phyloP scores from a whole-genome alignment of 371 early-diverging fungal genomes.

The Saksenaea oblongispora region DNA sequence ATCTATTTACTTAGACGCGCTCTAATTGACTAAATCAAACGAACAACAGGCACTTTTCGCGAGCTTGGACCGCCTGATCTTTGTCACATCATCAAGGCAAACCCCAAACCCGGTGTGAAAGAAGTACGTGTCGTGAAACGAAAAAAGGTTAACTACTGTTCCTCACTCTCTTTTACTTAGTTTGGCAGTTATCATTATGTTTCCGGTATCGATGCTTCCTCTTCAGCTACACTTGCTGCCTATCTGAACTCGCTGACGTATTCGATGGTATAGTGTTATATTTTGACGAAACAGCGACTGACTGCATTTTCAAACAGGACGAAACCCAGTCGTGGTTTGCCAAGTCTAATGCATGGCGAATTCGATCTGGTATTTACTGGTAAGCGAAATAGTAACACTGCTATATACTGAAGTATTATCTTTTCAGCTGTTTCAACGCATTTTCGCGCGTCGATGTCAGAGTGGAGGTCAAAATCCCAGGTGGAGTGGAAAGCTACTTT shows the following conservation, averaged over 20 bases:
- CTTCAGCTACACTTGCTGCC: conserved; percentile 92
- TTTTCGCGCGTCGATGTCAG: conserved; percentile 95
- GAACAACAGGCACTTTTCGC: conserved; percentile 72
- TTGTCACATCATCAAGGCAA: conserved; percentile 89
- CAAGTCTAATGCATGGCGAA: conserved; percentile 68
- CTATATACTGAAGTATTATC: background rate
- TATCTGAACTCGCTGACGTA: conserved; percentile 95
- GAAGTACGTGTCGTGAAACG: conserved; percentile 58
- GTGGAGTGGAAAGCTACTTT: conserved; percentile 92
- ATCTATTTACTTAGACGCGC: conserved; percentile 1
- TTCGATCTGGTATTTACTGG: conserved; percentile 75
- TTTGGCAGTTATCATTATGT: conserved; percentile 84
- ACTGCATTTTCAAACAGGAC: conserved; percentile 43
- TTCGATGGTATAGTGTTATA: conserved; percentile 67
- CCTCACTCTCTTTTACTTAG: conserved; percentile 14
- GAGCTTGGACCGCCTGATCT: conserved; percentile 97
- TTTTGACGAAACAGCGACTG: background rate
- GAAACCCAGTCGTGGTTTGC: conserved; percentile 72
- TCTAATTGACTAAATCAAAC: background rate
- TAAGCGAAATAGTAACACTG: conserved; percentile 17
- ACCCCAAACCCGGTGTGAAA: conserved; percentile 76
- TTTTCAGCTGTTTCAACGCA: conserved; percentile 88
- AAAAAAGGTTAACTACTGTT: background rate
- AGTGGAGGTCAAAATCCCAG: conserved; percentile 97
- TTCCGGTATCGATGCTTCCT: conserved; percentile 91